Percentiles rank a stretch among this genome's conserved stretches.
phyloP scores from a whole-genome alignment of 2,329 filamentous ascomycete species.

The Exophiala aquamarina region DNA sequence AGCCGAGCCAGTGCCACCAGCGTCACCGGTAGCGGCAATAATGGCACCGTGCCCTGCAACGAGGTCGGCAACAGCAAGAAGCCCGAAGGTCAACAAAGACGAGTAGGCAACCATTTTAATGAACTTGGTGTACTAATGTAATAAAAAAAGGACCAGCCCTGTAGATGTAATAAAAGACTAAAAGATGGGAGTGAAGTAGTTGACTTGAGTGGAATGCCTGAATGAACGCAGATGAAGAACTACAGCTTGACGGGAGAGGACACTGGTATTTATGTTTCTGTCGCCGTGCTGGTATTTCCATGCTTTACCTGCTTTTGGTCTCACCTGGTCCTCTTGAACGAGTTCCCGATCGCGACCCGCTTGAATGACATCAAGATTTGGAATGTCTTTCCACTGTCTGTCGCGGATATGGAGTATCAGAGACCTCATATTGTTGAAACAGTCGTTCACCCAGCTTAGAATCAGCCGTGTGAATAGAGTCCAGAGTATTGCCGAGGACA shows the following conservation, averaged over 20 bases:
- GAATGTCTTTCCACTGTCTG: too few relatives aligned
- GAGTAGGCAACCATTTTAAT: conserved; percentile 12
- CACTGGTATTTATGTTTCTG: neutral
- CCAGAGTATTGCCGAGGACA: too few relatives aligned
- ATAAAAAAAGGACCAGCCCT: conserved; percentile 3
- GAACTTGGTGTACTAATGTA: neutral
- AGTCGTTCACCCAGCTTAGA: too few relatives aligned
- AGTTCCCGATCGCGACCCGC: too few relatives aligned
- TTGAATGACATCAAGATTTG: too few relatives aligned
- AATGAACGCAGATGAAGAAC: neutral
- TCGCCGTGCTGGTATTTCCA: too few relatives aligned
- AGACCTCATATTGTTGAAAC: too few relatives aligned
- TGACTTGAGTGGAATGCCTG: conserved; percentile 2
- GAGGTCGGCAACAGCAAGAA: conserved; percentile 56
- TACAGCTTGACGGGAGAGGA: neutral
- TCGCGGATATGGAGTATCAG: too few relatives aligned
- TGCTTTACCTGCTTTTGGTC: too few relatives aligned
- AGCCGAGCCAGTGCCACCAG: conserved; percentile 52
- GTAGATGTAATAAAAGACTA: too few relatives aligned
- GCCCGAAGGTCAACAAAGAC: conserved; percentile 36
- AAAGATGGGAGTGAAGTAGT: neutral
- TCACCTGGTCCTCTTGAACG: too few relatives aligned
- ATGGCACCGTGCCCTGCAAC: conserved; percentile 64
- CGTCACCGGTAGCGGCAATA: conserved; percentile 57
- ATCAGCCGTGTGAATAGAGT: too few relatives aligned